Evolutionary conservation across 495 filamentous ascomycete species (phyloP).

Genomic region (Mytilinidion resinicola): DNA sequence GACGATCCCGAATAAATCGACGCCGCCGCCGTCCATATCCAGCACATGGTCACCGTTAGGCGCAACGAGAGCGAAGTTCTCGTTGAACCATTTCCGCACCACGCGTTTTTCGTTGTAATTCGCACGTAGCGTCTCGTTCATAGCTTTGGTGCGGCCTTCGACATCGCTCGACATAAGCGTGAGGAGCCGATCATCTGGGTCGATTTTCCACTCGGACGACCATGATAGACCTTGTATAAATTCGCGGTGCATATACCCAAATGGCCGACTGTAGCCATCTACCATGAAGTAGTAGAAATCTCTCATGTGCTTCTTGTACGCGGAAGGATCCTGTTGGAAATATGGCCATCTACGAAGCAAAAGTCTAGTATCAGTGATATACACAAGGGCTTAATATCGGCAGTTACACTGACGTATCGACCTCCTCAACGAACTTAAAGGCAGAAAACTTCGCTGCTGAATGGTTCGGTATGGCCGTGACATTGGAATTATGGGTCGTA

Average conservation of each 20-base stretch:
- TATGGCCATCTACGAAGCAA: constrained; percentile 18
- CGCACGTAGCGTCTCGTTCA: not conserved
- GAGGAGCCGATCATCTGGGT: not conserved
- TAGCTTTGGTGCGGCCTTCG: not conserved
- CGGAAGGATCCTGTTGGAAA: constrained; percentile 16
- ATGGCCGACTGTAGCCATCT: constrained; percentile 12
- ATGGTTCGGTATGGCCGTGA: not conserved
- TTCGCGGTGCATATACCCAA: constrained; percentile 17
- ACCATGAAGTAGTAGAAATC: constrained; percentile 26
- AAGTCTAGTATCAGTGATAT: not conserved
- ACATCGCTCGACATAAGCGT: not conserved
- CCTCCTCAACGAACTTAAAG: not conserved
- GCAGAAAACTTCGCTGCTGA: no score
- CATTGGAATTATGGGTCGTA: no score
- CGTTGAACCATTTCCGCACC: not conserved
- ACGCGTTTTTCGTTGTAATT: not conserved
- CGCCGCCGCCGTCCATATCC: constrained; percentile 44
- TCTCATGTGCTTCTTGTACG: not conserved
- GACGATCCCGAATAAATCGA: constrained; percentile 47
- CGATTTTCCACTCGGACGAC: not conserved
- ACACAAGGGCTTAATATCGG: not conserved
- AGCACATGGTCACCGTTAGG: constrained; percentile 14
- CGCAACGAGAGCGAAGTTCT: not conserved
- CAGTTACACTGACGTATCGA: not conserved
- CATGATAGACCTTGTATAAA: constrained; percentile 7